Evolutionary conservation across 495 filamentous ascomycete species (phyloP).

Genomic region (Penicillium paxilli): DNA sequence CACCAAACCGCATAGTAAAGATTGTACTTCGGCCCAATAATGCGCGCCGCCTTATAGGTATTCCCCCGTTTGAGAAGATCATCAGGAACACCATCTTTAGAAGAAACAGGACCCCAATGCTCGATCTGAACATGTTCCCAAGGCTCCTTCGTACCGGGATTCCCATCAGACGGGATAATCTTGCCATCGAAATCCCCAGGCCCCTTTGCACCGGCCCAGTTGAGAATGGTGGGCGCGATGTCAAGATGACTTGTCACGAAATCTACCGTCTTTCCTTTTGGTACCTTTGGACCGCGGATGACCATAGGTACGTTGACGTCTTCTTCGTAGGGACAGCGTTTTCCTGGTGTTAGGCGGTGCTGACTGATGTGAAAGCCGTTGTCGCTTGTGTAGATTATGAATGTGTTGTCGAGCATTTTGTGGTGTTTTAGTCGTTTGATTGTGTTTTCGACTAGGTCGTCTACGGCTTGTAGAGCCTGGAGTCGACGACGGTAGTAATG

Average conservation of each 20-base stretch:
- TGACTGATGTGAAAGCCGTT: constrained; percentile 71
- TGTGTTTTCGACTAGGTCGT: constrained; percentile 59
- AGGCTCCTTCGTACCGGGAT: constrained; percentile 20
- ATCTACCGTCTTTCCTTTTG: constrained; percentile 32
- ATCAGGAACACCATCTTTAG: too few species aligned
- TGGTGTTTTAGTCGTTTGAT: constrained; percentile 43
- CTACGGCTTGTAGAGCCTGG: constrained; percentile 56
- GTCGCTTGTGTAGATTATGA: constrained; percentile 64
- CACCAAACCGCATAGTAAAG: constrained; percentile 21
- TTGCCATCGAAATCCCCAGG: constrained; percentile 52
- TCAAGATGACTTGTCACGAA: constrained; percentile 62
- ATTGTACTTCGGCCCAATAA: constrained; percentile 48
- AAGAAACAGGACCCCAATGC: constrained; percentile 43
- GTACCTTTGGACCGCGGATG: constrained; percentile 54
- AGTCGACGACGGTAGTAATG: constrained; percentile 57
- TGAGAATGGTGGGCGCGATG: constrained; percentile 60
- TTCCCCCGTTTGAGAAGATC: background rate
- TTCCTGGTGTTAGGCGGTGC: constrained; percentile 63
- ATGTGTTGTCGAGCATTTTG: constrained; percentile 59
- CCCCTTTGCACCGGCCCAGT: constrained; percentile 34
- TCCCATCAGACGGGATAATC: constrained; percentile 41
- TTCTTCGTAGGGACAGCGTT: constrained; percentile 63
- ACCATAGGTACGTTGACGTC: constrained; percentile 63
- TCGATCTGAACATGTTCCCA: constrained; percentile 60
- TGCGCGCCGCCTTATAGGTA: background rate